phyloP scores from a whole-genome alignment of 2,329 filamentous ascomycete species.

The Colletotrichum brevisporum region DNA sequence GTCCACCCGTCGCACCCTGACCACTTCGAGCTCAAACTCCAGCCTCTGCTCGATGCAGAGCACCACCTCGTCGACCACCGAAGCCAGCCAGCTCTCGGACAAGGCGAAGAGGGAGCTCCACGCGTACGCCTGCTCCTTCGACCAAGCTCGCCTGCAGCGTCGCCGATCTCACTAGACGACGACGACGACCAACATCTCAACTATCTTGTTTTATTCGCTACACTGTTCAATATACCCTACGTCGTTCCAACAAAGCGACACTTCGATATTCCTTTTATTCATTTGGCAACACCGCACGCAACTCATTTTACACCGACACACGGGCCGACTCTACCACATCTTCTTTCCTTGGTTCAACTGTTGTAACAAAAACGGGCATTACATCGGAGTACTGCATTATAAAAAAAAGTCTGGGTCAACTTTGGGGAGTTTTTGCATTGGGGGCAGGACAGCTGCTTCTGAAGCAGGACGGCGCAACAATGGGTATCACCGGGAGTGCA shows the following conservation, averaged over 20 bases:
- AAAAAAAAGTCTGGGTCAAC: constrained; percentile 50
- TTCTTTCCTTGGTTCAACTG: constrained; percentile 43
- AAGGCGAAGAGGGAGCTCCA: constrained; percentile 84
- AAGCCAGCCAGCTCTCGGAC: constrained; percentile 75
- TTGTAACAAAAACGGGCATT: constrained; percentile 64
- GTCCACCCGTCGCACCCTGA: constrained; percentile 56
- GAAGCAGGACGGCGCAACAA: constrained; percentile 47
- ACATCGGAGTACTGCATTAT: constrained; percentile 65
- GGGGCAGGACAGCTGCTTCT: constrained; percentile 47
- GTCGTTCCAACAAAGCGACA: constrained; percentile 36
- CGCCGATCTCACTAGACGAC: constrained; percentile 67
- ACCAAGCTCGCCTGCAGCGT: constrained; percentile 78
- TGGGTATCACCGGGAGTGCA: constrained; percentile 40
- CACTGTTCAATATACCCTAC: constrained; percentile 43
- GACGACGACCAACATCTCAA: constrained; percentile 31
- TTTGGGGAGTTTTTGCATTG: constrained; percentile 46
- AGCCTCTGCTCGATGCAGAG: constrained; percentile 86
- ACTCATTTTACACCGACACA: constrained; percentile 48
- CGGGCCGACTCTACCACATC: constrained; percentile 41
- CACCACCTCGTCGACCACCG: constrained; percentile 66
- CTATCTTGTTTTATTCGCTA: constrained; percentile 45
- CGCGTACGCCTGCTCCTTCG: constrained; percentile 90
- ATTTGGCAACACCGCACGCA: constrained; percentile 45
- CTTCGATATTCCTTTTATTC: constrained; percentile 35
- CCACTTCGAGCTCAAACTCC: constrained; percentile 84